Base-by-base conservation (phyloP, 306 rosid genomes). In the Arachis stenosperma region DNA sequence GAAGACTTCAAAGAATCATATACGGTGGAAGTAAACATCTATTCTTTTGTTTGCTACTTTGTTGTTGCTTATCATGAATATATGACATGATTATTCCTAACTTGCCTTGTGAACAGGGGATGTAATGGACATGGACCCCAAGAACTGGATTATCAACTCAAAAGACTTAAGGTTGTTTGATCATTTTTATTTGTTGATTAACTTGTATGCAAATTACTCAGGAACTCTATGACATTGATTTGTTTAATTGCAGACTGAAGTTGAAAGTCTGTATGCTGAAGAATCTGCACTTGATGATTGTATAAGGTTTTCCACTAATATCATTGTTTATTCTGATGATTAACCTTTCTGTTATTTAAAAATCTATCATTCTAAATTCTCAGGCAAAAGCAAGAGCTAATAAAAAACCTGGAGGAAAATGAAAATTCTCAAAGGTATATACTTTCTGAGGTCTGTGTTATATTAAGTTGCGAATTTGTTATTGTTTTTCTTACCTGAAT, bases 1-100 rank as follows among this genome's bases (percentile, higher is more conserved):
- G 84, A 91, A 91, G 82, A 89, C 87, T 40, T 87, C 96, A 52
- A 91, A 86, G 82, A 91, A 89, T 75, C 90, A 81, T 69, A 84
- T 91, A 70, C 87, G 94, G 70, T 91, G 92, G 97, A 89, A 86
- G 97, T 91, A 89, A 86, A 68, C 63, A 74, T 58, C 78, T 52
- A 3, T 48, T 50, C 13, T 8, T 60, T 52, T 14, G 65, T 51
- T 73, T 15, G 62, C 44, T 67, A 51, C 63, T 61, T 51, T 63
- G 43, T 80, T 52, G 40, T n/a, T 61, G 68, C 12, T 65, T 46
- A 48, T 75, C 84, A 75, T 70, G 48, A 64, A 63, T 62, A 57
- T 70, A 30, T 46, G 22, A 51, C 48, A 10, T 0, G 29, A 43
- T 1, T 22, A 22, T 22, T 22, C 27, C 27, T 22, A 22, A 22